These are phyloP conservation scores for Rhizopogon roseolus DNA, from an alignment of 768 basidiomycete species.

Conservation along the genomic window DNA sequence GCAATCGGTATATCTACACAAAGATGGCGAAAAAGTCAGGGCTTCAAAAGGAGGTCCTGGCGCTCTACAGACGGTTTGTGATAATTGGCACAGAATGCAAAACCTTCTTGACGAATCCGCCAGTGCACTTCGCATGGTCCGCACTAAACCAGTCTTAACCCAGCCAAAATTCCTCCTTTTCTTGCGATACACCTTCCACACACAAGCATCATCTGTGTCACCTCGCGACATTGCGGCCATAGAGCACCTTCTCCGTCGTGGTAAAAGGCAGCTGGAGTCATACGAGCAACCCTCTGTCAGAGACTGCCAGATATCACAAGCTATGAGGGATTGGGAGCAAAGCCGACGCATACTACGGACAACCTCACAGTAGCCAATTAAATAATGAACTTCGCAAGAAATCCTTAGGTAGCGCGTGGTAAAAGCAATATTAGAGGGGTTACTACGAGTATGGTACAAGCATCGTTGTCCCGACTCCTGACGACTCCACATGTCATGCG, in stretches of 20 bases:
- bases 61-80: conserved; percentile 50
- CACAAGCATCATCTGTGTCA: conserved; percentile 54
- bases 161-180: conserved; percentile 65
- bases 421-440: not conserved
- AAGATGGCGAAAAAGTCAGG: conserved; percentile 37
- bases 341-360: conserved; percentile 15
- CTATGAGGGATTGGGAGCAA: conserved; percentile 65
- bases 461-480: not conserved
- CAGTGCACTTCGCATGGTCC: conserved; percentile 75
- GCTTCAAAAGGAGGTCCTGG: conserved; percentile 47
- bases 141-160: conserved; percentile 54
- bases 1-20: too few species aligned
- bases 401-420: not conserved
- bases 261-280: conserved; percentile 60
- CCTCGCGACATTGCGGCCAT: conserved; percentile 64
- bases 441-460: not conserved
- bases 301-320: conserved; percentile 70
- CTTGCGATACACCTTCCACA: conserved; percentile 66
- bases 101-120: not conserved
- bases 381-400: not conserved
- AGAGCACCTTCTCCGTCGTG: conserved; percentile 73
- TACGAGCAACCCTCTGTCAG: conserved; percentile 64
- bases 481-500: not conserved
- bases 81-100: conserved; percentile 4
- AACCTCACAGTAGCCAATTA: not conserved